Base-by-base conservation (phyloP, 352 stramenopile genomes). In the Pythium dissotocum region DNA sequence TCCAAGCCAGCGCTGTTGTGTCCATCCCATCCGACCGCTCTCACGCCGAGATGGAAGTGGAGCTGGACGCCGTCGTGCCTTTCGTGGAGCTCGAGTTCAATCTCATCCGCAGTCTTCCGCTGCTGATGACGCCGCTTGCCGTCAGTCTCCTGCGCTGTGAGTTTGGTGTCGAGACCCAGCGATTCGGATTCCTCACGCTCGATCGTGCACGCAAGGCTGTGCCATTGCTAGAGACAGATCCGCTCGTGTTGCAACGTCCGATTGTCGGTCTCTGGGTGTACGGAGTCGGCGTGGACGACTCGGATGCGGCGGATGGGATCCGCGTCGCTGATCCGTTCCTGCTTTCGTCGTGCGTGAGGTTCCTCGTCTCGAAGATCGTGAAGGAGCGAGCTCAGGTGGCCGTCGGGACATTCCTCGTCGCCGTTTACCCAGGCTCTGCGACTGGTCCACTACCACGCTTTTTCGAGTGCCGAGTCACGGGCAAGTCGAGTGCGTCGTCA, bases 261-360 rank as follows among this genome's bases (percentile, higher is more conserved):
- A 72, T 92, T 56, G 83, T 94, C 1, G 86, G 86, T 13, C 24
- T 94, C 52, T 94, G 86, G 86, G 75, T 91, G 4, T 90, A 89
- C 42, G 86, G 86, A 32, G 68, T 92, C 3, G 65, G 78, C 12
- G 69, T 94, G 6, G 73, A 80, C 57, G 83, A 89, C 26, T 9
- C 28, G 6, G 51, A 77, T 21, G 63, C 73, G 4, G 68, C 38
- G 6, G 71, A 72, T 1, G 67, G 68, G 26, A 63, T 71, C 7
- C 77, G 82, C 58, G 58, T 91, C 1, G 61, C 66, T 14, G 73
- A 91, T 68, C 77, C 83, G 51, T 86, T 79, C 55, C 56, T 94
- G 49, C 82, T 89, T 53, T 80, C 86, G 56, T 63, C 77, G 14
- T 92, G 83, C 26, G 64, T 91, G 53, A 58, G 74, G 2, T 94